A percentile compares a stretch with the other conserved stretches of the same genome.
Evolutionary conservation across 139 green algal genomes (phyloP).

Genomic region (Chlorella vulgaris): DNA sequence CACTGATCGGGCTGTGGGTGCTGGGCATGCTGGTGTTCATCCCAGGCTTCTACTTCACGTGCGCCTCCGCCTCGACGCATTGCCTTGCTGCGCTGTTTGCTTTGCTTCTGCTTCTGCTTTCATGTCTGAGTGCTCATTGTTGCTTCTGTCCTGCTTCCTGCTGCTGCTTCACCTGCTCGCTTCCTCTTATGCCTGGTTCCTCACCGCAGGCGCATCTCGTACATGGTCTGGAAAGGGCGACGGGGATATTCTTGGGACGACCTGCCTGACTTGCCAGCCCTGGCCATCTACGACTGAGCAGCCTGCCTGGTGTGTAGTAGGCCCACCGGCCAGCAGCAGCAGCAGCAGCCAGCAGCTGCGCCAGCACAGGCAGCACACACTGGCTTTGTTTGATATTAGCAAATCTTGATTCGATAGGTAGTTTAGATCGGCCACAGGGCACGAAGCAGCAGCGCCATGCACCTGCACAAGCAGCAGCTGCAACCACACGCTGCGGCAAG

Average conservation of each 20-base stretch:
- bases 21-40: slow-evolving; percentile 47
- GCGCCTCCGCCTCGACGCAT: neutral
- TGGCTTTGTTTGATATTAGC: neutral
- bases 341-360: neutral
- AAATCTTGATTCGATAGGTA: no score
- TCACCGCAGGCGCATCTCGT: slow-evolving; percentile 43
- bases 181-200: no score
- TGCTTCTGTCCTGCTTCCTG: neutral
- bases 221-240: slow-evolving; percentile 27
- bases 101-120: no score
- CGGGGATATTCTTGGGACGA: slow-evolving; percentile 41
- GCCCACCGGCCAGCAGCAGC: neutral
- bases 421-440: no score
- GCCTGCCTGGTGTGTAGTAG: neutral
- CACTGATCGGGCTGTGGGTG: slow-evolving; percentile 43
- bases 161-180: no score
- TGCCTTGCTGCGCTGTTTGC: neutral
- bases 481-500: neutral
- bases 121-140: no score
- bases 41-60: slow-evolving; percentile 44
- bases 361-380: neutral
- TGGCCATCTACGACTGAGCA: no score
- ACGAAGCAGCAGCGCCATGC: no score
- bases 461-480: no score
- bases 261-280: slow-evolving; percentile 33